Evolutionary conservation across 768 basidiomycete genomes (phyloP).

Genomic region (Harrya chromipes): DNA sequence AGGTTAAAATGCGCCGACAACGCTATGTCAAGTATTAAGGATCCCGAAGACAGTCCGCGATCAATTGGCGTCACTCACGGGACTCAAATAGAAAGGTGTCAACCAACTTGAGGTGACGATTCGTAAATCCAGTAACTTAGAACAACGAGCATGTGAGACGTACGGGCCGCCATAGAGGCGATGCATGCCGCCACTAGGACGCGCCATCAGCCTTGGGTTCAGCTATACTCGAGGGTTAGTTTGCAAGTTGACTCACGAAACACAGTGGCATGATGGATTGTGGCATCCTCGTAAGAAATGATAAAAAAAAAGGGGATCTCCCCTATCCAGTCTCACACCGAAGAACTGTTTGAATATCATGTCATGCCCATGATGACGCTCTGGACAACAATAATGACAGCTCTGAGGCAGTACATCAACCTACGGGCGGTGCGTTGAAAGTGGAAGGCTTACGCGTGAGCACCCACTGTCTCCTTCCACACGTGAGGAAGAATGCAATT

Average conservation of each 20-base stretch:
- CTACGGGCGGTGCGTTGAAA: neutral
- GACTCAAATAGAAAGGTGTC: slow-evolving; percentile 9
- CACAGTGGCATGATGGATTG: slow-evolving; percentile 40
- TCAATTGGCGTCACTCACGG: slow-evolving; percentile 12
- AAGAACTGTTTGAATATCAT: slow-evolving; percentile 35
- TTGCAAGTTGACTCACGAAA: slow-evolving; percentile 31
- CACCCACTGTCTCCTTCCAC: neutral
- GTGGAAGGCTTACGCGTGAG: slow-evolving; percentile 17
- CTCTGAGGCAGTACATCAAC: slow-evolving; percentile 5
- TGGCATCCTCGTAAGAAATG: slow-evolving; percentile 44
- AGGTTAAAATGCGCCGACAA: slow-evolving; percentile 24
- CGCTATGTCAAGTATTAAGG: slow-evolving; percentile 10
- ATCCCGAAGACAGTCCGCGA: neutral
- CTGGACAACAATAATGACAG: slow-evolving; percentile 31
- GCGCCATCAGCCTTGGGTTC: neutral
- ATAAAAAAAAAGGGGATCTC: slow-evolving; percentile 39
- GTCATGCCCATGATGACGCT: slow-evolving; percentile 39
- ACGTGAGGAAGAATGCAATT: slow-evolving; percentile 25
- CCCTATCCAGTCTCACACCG: slow-evolving; percentile 37
- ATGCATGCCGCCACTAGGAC: slow-evolving; percentile 1
- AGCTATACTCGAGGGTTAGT: neutral
- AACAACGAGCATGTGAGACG: neutral
- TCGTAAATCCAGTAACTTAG: neutral
- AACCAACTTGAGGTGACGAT: slow-evolving; percentile 11
- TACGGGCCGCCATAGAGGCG: neutral